phyloP scores from a whole-genome alignment of 2,329 filamentous ascomycete species.

The Trichoderma sp. region DNA sequence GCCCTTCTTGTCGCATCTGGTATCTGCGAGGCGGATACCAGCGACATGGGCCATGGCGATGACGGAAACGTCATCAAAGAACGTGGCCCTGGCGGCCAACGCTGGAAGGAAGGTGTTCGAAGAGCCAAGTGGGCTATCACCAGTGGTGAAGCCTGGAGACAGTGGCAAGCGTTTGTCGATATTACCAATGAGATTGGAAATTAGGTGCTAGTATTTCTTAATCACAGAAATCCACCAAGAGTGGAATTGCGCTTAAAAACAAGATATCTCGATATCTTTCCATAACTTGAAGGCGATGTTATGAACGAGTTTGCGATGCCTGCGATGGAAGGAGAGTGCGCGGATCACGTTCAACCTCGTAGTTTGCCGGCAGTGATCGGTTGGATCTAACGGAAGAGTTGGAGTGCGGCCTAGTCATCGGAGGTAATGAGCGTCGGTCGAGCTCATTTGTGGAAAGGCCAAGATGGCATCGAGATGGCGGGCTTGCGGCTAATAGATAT shows the following conservation, averaged over 20 bases:
- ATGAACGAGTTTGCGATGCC: not conserved
- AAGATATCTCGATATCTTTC: not conserved
- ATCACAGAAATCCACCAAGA: not conserved
- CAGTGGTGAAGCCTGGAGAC: constrained; percentile 81
- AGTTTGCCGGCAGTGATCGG: not conserved
- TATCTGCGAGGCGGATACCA: constrained; percentile 79
- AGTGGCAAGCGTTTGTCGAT: constrained; percentile 82
- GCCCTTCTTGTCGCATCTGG: constrained; percentile 84
- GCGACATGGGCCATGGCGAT: constrained; percentile 76
- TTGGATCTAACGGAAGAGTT: not conserved
- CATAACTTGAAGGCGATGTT: not conserved
- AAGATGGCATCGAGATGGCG: constrained; percentile 4
- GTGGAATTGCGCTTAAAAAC: not conserved
- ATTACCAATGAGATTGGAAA: constrained; percentile 63
- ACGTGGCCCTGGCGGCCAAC: constrained; percentile 77
- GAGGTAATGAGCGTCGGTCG: not conserved
- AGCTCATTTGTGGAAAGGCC: not conserved
- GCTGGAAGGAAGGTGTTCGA: constrained; percentile 94
- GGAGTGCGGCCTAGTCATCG: constrained; percentile 10
- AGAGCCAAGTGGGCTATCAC: constrained; percentile 84
- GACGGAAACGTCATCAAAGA: constrained; percentile 80
- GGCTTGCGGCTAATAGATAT: constrained; percentile 1
- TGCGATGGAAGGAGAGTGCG: not conserved
- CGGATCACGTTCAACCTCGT: constrained; percentile 1
- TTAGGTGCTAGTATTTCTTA: constrained; percentile 20